Base-by-base conservation (phyloP, 2,329 filamentous ascomycete genomes). In the Nigrospora osmanthi region DNA sequence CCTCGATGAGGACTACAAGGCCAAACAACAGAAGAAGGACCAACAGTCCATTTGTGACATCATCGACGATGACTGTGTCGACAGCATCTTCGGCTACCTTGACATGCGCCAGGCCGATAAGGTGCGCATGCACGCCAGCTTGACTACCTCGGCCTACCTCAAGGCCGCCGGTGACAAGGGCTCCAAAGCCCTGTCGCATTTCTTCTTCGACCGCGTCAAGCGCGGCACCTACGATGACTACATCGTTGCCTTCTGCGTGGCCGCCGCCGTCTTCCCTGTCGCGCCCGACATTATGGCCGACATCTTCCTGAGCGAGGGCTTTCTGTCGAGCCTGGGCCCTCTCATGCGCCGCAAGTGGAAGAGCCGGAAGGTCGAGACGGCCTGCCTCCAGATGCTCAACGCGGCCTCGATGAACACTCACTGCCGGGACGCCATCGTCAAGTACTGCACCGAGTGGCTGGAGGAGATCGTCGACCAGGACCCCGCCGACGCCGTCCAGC, bases 171-270 rank as follows among this genome's bases (percentile, higher is more conserved):
- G 81, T 43, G 79, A 90, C 12, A 75, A 78, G 7, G 88, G 89
- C 4, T 75, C 81, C 52, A 73, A 80, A 52, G 77, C 83, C 52
- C 78, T 96, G 41, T 78, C 79, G 6, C 76, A 77, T 6, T 91
- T 93, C 61, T 86, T 96, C 60, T 82, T 82, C 44, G 71, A 78
- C 14, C 81, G 84, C 43, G 73, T 95, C 14, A 69, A 77, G 53
- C 81, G 84, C 51, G 83, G 83, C 43, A 91, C 85, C 19, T 87
- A 89, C 51, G 90, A 96, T 57, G 88, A 95, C 63, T 80, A 94
- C 53, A 88, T 95, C 44, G 75, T 93, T 41, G 90, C 90, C 6
- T 97, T 96, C 62, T 97, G 90, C 43, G 89, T 90, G n/a, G 89
- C 89, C 6, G 81, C 89, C 2, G 81, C 83, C 17, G 80, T 94